Conservation (phyloP, 2,329 filamentous ascomycete species). For the Chlorencoelia australis region DNA sequence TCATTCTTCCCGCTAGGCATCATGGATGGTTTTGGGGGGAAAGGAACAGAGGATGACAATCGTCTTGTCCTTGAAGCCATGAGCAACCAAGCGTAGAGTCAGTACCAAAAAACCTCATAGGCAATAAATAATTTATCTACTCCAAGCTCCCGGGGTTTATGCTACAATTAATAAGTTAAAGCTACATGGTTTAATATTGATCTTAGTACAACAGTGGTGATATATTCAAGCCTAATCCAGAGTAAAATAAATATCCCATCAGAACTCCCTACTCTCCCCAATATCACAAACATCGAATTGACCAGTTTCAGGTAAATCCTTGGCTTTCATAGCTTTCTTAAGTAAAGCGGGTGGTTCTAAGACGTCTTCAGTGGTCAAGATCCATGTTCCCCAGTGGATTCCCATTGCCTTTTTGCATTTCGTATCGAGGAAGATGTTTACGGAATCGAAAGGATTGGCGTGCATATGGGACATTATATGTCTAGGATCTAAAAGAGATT, state of each 20-base stretch:
- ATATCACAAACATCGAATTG: conserved; percentile 77
- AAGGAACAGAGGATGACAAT: no score
- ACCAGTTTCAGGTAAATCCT: conserved; percentile 58
- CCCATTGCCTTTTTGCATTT: conserved; percentile 67
- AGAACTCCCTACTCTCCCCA: conserved; percentile 73
- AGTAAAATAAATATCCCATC: conserved; percentile 16
- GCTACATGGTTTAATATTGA: no score
- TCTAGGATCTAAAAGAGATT: conserved; percentile 40
- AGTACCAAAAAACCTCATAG: no score
- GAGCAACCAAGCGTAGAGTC: no score
- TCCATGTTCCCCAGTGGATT: conserved; percentile 75
- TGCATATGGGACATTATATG: conserved; percentile 71
- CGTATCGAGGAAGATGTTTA: conserved; percentile 83
- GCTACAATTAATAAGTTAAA: no score
- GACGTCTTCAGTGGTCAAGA: conserved; percentile 65
- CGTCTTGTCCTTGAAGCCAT: no score
- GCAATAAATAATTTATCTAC: no score
- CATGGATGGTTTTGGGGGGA: no score
- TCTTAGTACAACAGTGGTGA: no score
- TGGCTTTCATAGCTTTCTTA: conserved; percentile 58
- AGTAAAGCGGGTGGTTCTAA: conserved; percentile 69
- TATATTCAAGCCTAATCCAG: no score
- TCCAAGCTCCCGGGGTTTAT: no score
- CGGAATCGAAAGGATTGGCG: conserved; percentile 74
- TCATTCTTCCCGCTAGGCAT: no score